phyloP scores from a whole-genome alignment of 306 rosid species.

The Cicer chorassanicum region DNA sequence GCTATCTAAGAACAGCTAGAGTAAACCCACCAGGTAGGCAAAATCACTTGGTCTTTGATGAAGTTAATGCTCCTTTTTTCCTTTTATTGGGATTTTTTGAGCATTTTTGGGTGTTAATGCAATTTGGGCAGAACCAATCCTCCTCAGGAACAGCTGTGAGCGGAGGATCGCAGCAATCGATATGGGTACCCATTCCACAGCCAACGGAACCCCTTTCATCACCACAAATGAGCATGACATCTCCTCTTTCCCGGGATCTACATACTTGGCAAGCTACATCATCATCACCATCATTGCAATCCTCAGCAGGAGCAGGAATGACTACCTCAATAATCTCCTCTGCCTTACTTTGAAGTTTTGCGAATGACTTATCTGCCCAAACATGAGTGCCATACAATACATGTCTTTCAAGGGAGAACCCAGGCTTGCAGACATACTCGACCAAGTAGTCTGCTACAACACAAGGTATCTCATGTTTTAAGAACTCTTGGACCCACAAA shows the following conservation, averaged over 20 bases:
- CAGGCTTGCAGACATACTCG: conserved; percentile 89
- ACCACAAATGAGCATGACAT: conserved; percentile 90
- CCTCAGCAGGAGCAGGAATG: conserved; percentile 43
- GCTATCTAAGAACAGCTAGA: conserved; percentile 5
- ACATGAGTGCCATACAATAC: conserved; percentile 66
- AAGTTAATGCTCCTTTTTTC: conserved; percentile 53
- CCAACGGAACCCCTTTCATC: conserved; percentile 78
- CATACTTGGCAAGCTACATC: conserved; percentile 73
- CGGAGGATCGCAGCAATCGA: conserved; percentile 91
- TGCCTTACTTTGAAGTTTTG: conserved; percentile 57
- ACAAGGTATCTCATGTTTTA: conserved; percentile 86
- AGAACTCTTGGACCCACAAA: conserved; percentile 87
- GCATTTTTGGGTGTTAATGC: conserved; percentile 51
- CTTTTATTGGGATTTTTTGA: conserved; percentile 52
- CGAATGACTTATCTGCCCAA: conserved; percentile 80
- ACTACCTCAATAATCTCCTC: conserved; percentile 61
- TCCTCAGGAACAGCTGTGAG: conserved; percentile 68
- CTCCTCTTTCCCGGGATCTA: conserved; percentile 74
- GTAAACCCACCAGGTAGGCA: neutral
- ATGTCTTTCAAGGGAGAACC: conserved; percentile 77
- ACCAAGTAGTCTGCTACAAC: conserved; percentile 89
- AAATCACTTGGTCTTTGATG: conserved; percentile 45
- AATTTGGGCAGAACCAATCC: conserved; percentile 86
- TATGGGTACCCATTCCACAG: conserved; percentile 82
- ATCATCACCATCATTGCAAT: conserved; percentile 14